Evolutionary conservation across 2,329 filamentous ascomycete species (phyloP), one percentile per base, ranked within the genome.

Genomic region (Blastomyces silverae): DNA sequence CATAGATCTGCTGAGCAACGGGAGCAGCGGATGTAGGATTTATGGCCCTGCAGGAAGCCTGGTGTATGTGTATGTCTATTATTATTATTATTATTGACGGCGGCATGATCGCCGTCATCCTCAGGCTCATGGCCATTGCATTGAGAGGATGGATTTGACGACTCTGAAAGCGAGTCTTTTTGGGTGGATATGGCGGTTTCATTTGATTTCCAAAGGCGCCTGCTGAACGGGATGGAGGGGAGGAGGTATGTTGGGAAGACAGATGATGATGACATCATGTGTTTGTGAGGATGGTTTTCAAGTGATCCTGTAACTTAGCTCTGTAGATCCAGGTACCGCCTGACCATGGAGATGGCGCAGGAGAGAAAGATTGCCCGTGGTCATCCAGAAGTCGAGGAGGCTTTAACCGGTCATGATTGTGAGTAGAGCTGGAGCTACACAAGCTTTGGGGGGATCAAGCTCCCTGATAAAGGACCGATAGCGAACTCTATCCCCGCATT

Each of bases 1-100:
- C 84, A 84, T 58, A 88, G 79, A 70, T 87, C 83, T 13, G 83
- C 77, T 52, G 84, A 81, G 72, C 85, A 88, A 68, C 81, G 81
- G 37, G 81, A 79, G 74, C 85, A 88, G 69, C 81, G 82, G 31
- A 88, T 79, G 72, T 83, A 82, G 2, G 85, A 85, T 60, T 77
- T 75, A 70, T 83, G 78, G 64, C 77, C 78, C 61, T 74, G 67
- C 20, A 84, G 76, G 70, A 78, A 82, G 25, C 59, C 59, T 2
- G 22, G 37, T 22, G 55, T n/a, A 20, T n/a, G n/a, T n/a, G n/a
- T n/a, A n/a, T n/a, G n/a, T n/a, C n/a, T n/a, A n/a, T n/a, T 39
- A 39, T 22, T 13, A 13, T 13, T 13, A 39, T 39, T 39, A 39
- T 39, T 2, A 39, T 39, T 34, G 37, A 39, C 55, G 31, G 31